Base-by-base conservation (phyloP, 306 rosid species). In the Glycyrrhiza uralensis region DNA sequence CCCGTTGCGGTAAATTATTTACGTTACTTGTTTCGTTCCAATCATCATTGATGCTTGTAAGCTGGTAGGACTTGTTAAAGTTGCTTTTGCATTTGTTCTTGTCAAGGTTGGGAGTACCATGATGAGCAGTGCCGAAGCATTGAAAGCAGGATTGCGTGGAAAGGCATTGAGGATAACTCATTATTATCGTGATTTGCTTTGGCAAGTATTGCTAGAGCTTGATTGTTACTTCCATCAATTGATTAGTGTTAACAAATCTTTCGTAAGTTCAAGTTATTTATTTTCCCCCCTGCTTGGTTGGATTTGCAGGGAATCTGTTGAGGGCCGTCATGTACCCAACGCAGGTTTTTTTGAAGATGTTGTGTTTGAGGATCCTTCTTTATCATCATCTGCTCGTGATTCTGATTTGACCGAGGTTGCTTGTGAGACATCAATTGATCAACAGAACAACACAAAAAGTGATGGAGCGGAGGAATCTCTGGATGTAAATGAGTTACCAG, bases 71-170 rank as follows among this genome's bases (percentile, higher is more conserved):
- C 9, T 45, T 62, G 18, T 46, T 28, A 44, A 69, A 36, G 11
- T 52, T 35, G 32, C 46, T 12, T 75, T 74, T 30, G 32, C 46
- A 14, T 75, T 74, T 30, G 47, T 51, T 51, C 45, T 72, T 41
- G 17, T 71, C 68, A 72, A 93, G 98, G 98, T 93, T 80, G 98
- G 98, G 61, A 84, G 81, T 67, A 93, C 98, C 72, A 86, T 91
- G 50, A 87, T 91, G 98, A 91, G 97, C 87, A 87, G 88, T 11
- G 35, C 75, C 1, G 96, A 84, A 80, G 98, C 97, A 64, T 60
- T 83, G 33, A 93, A 87, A 52, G 97, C 94, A 9, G 92, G 97
- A 29, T 79, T 90, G 76, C 93, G 94, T 15, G 98, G 98, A 69
- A 93, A 93, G 84, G 98, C 97, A 30, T 81, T 93, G 20, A 86